A percentile compares a stretch with the other conserved stretches of the same genome.
Evolutionary conservation across 1,284 basidiomycete species (phyloP).

Genomic region (Rhodotorula sp.): DNA sequence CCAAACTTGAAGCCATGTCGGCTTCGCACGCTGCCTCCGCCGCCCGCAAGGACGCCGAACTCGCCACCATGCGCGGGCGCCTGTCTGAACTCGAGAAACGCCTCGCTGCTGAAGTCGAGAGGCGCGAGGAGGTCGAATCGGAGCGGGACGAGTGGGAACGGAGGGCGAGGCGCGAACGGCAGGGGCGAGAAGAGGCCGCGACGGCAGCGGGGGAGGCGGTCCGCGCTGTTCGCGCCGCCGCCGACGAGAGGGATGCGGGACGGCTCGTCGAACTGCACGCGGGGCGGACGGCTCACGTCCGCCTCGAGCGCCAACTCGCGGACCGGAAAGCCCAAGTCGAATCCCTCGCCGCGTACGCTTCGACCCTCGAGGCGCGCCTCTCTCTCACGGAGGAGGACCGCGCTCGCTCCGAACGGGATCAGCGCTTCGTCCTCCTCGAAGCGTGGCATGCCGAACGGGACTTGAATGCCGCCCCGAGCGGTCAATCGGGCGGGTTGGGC

Average conservation of each 20-base stretch:
- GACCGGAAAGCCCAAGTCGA: conserved; percentile 26
- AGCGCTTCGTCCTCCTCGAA: background rate
- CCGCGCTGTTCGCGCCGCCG: background rate
- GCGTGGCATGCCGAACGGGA: conserved; percentile 15
- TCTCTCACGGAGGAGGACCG: background rate
- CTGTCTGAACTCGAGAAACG: background rate
- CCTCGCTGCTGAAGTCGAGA: background rate
- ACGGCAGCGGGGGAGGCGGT: background rate
- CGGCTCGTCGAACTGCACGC: background rate
- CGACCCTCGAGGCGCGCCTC: conserved; percentile 16
- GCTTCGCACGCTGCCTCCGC: conserved; percentile 29
- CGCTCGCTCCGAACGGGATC: background rate
- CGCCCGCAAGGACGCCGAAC: conserved; percentile 28
- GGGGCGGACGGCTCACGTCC: background rate
- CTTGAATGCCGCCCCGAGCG: background rate
- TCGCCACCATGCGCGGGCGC: conserved; percentile 4
- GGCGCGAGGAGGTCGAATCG: background rate
- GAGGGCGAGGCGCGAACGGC: background rate
- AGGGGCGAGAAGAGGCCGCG: background rate
- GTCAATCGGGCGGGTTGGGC: conserved; percentile 1
- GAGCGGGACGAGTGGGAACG: background rate
- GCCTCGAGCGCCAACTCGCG: conserved; percentile 11
- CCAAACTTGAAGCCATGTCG: conserved; percentile 26
- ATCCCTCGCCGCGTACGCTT: conserved; percentile 14
- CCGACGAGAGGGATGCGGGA: background rate